Evolutionary conservation across 176 grass and related monocot species (phyloP), one percentile per base, ranked within the genome.

Genomic region (Avena sativa): DNA sequence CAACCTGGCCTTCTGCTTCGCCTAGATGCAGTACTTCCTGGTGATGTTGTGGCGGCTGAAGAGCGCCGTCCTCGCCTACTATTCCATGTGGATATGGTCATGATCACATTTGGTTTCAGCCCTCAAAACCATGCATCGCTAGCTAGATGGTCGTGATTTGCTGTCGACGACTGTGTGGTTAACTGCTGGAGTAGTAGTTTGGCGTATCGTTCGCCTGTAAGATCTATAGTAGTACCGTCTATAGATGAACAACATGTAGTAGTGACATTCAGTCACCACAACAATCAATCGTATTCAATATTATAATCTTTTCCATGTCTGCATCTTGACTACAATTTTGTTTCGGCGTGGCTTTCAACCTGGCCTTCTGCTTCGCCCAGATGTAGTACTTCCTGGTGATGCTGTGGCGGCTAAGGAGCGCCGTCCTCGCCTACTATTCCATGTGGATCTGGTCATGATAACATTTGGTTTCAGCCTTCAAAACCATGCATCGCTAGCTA

Each of bases 31-130:
- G 40, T 91, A 84, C 69, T 91, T 91, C 81, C 68, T 91, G 76
- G 76, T 91, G 76, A 26, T 91, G 76, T 20, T 91, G 25, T 91
- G 85, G 59, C 83, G 89, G 38, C 85, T 91, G 60, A 91, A 84
- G 76, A 91, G 87, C 1, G 81, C 68, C 60, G 15, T 61, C 15
- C 68, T 91, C 30, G 85, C 81, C 0, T 91, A 84, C 85, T 91
- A 91, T 19, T 85, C 85, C 4, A 60, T 91, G 81, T 88, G 85
- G 89, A 87, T 91, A 56, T 91, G 85, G 89, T 91, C 89, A 68
- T 91, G 58, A 84, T 77, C 52, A 6, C 0, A 11, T 74, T 9
- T 5, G 8, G 3, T 3, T 11, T 87, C 12, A n/a, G 5, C 28
- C 19, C 23, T 36, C 73, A 44, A 11, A 48, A 47, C n/a, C 36